These are phyloP conservation scores for Plasmodium reichenowi DNA, from an alignment of 169 alveolate species.

Conservation along the genomic window DNA sequence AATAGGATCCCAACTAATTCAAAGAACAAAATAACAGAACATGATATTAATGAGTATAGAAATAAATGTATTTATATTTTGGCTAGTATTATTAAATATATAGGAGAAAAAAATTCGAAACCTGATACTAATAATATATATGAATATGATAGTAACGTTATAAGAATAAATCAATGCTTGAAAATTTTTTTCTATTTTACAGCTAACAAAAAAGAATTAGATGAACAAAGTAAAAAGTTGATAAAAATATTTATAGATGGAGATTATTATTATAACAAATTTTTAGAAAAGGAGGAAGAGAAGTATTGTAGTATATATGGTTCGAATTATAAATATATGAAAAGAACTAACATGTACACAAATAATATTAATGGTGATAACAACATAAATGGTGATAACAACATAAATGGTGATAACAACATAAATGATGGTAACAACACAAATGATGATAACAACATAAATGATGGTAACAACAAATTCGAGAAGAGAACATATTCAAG, in stretches of 20 bases:
- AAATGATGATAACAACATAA: background rate
- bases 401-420: background rate
- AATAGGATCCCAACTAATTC: background rate
- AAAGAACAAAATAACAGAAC: background rate
- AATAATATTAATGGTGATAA: background rate
- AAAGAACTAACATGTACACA: background rate
- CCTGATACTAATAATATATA: background rate
- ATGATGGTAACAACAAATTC: background rate
- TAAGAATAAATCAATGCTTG: constrained; percentile 63
- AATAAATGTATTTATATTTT: constrained; percentile 43
- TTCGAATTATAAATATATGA: constrained; percentile 3
- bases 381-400: background rate
- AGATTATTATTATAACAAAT: constrained; percentile 37
- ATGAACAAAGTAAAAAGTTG: constrained; percentile 23
- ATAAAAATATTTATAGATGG: constrained; percentile 50
- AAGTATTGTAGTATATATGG: constrained; percentile 66
- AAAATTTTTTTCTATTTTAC: constrained; percentile 35
- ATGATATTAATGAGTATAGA: constrained; percentile 21
- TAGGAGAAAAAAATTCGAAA: constrained; percentile 19
- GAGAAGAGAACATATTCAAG: background rate
- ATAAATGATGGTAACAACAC: too few relatives aligned
- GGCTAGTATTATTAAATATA: constrained; percentile 40
- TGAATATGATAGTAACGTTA: constrained; percentile 68
- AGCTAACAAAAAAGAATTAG: background rate
- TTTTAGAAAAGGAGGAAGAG: constrained; percentile 57